Conservation (phyloP, 1,284 basidiomycete species). For the Trichosporon sp. region DNA sequence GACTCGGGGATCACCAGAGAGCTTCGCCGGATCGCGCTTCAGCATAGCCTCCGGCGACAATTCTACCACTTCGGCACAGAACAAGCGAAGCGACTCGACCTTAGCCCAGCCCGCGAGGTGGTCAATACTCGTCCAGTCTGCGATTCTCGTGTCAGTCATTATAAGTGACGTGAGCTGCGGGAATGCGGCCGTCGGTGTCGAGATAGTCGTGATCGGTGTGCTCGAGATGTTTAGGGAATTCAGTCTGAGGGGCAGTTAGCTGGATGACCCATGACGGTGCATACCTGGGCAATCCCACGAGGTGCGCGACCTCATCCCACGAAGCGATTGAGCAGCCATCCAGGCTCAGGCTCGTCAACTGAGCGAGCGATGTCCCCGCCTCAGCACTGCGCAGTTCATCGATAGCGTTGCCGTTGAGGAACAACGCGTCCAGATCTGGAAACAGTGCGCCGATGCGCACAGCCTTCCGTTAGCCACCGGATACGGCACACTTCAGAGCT, state of each 20-base stretch:
- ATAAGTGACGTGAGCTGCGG: slow-evolving; percentile 53
- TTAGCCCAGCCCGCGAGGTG: slow-evolving; percentile 51
- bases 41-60: not conserved
- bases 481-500: slow-evolving; percentile 16
- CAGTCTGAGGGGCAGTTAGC: slow-evolving; percentile 40
- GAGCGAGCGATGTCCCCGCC: slow-evolving; percentile 8
- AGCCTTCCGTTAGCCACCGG: slow-evolving; percentile 23
- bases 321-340: slow-evolving; percentile 62
- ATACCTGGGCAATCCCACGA: slow-evolving; percentile 55
- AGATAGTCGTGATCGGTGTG: slow-evolving; percentile 57
- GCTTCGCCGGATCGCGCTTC: slow-evolving; percentile 13
- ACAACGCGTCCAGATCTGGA: slow-evolving; percentile 59
- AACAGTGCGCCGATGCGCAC: slow-evolving; percentile 55
- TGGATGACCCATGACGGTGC: slow-evolving; percentile 30
- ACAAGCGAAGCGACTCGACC: slow-evolving; percentile 15
- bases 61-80: slow-evolving; percentile 5
- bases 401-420: slow-evolving; percentile 67
- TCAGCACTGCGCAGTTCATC: not conserved
- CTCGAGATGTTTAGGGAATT: slow-evolving; percentile 63
- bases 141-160: slow-evolving; percentile 54
- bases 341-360: slow-evolving; percentile 62
- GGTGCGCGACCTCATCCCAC: slow-evolving; percentile 58
- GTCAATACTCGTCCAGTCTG: slow-evolving; percentile 65
- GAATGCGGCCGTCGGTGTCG: slow-evolving; percentile 36
- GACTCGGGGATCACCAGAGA: not conserved